These are phyloP conservation scores for Rhodotorula graminis DNA, from an alignment of 768 basidiomycete genomes.

Conservation along the genomic window DNA sequence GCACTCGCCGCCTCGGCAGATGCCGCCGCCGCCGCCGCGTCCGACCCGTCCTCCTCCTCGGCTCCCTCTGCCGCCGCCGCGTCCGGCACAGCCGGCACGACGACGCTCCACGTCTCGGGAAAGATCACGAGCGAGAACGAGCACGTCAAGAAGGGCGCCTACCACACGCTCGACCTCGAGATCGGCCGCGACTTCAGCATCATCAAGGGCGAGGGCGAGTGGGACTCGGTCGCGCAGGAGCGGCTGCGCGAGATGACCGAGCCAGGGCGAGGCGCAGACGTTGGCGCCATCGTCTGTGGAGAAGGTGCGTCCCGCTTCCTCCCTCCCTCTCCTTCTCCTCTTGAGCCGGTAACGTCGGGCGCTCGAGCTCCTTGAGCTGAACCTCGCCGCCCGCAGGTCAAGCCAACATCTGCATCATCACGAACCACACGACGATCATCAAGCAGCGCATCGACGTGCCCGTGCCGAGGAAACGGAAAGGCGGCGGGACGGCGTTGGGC, in stretches of 20 bases:
- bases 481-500: conserved; percentile 69
- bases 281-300: conserved; percentile 91
- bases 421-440: conserved; percentile 93
- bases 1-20: conserved; percentile 56
- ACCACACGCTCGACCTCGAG: conserved; percentile 90
- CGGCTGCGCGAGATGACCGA: conserved; percentile 81
- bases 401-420: conserved; percentile 88
- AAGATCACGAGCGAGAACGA: conserved; percentile 78
- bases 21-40: conserved; percentile 50
- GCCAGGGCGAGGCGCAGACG: conserved; percentile 92
- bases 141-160: conserved; percentile 86
- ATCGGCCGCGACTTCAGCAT: conserved; percentile 83
- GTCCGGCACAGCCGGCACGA: conserved; percentile 42
- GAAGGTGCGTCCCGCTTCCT: conserved; percentile 57
- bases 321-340: no score
- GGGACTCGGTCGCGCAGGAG: conserved; percentile 82
- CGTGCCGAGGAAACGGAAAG: conserved; percentile 83
- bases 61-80: conserved; percentile 47
- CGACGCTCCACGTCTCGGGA: conserved; percentile 75
- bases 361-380: neutral
- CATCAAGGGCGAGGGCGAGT: conserved; percentile 70
- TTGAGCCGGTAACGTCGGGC: no score
- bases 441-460: conserved; percentile 80
- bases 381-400: conserved; percentile 53
- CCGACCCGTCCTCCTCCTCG: conserved; percentile 47